Evolutionary conservation across 192 early-diverging fungal genomes (phyloP), one percentile per base, ranked within the genome.

Genomic region (Podila horticola): DNA sequence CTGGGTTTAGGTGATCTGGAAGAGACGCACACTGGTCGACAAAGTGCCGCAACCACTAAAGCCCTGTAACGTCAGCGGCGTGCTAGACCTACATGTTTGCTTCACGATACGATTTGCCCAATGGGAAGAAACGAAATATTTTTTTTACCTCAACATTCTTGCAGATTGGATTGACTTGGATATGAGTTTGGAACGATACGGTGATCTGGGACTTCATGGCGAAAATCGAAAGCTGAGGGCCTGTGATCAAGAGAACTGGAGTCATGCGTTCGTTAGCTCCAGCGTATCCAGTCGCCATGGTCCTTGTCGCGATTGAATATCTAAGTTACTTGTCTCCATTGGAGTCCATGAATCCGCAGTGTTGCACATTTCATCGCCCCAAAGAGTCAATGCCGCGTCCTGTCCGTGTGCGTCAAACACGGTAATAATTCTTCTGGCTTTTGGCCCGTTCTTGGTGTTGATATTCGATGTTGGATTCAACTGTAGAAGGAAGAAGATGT

Each of bases 31-130:
- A 69, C 26, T 73, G 59, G 0, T 66, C 41, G 4, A 63, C 60
- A 30, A 63, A 73, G 62, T 81, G 77, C 48, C 29, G 72, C 26
- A 81, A 24, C 77, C 77, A 81, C 77, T 81, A 66, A 66, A 22
- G 30, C 34, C 13, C 10, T 3, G 24, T 17, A 50, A 55, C 13
- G 41, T 41, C 3, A 4, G 41, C 41, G 4, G 15, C 24, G n/a
- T 34, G n/a, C 49, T 45, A 22, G 48, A n/a, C 29, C 13, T 30
- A 58, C 26, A 15, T 58, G n/a, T n/a, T 0, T 26, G 5, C 8
- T 22, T 2, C 24, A n/a, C 9, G 22, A 17, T 12, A 19, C 33
- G 10, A 10, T 34, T 0, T 49, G 20, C 7, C 17, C 4, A 33
- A 7, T 8, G 19, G 0, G 31, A 9, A 20, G 29, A 9, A 28